Conservation (phyloP, 2,329 filamentous ascomycete genomes). For the Diatrype stigma region DNA sequence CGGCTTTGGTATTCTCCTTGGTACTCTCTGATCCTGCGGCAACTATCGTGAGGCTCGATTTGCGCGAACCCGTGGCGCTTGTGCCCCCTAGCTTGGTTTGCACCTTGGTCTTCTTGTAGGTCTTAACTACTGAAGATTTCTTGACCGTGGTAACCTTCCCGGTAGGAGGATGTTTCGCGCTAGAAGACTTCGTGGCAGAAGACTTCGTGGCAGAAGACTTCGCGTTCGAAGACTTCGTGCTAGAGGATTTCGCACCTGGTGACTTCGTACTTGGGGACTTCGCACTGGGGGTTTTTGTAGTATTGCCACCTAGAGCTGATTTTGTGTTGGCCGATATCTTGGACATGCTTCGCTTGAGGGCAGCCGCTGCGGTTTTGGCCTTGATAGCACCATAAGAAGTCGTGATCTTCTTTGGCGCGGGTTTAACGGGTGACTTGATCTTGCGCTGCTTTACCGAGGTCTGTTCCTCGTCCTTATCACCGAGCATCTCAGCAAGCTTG, state of each 20-base stretch:
- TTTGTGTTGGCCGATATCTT: constrained; percentile 35
- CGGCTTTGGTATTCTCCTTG: constrained; percentile 8
- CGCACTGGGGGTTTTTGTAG: no score
- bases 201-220: background rate
- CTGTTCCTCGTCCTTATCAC: constrained; percentile 29
- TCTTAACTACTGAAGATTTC: constrained; percentile 25
- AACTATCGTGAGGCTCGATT: constrained; percentile 20
- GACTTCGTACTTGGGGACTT: no score
- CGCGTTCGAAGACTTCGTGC: constrained; percentile 1
- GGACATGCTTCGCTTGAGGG: constrained; percentile 36
- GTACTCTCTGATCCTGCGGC: constrained; percentile 15
- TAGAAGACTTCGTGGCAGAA: background rate
- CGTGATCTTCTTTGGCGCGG: constrained; percentile 19
- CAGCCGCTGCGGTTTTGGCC: constrained; percentile 30
- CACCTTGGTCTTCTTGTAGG: constrained; percentile 24
- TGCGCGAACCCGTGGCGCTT: constrained; percentile 11
- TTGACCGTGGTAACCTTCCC: constrained; percentile 19
- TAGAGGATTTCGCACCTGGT: no score
- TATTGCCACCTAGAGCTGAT: constrained; percentile 22
- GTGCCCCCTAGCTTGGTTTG: constrained; percentile 14
- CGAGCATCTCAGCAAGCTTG: constrained; percentile 51
- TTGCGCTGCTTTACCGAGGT: constrained; percentile 42
- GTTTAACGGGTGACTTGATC: constrained; percentile 35
- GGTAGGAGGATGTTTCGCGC: constrained; percentile 2
- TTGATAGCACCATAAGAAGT: constrained; percentile 28